Conservation (phyloP, 1,139 yeast species). For the Lodderomyces orthopsilosis region DNA sequence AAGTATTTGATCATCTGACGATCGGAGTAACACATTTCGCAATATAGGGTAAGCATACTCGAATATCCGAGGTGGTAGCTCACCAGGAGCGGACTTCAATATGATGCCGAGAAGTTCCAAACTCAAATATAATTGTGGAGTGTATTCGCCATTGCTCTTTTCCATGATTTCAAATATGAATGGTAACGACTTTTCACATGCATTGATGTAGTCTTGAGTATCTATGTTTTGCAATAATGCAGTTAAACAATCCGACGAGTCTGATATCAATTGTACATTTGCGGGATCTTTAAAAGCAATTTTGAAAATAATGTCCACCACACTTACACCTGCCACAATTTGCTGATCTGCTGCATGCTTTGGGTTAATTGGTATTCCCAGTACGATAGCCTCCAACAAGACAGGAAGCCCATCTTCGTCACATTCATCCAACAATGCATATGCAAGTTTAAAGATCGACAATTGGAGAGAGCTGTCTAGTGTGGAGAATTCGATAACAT, state of each 20-base stretch:
- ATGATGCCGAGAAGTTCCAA: conserved; percentile 65
- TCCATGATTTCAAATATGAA: conserved; percentile 39
- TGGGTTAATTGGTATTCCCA: conserved; percentile 48
- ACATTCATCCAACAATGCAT: conserved; percentile 55
- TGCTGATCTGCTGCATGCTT: conserved; percentile 30
- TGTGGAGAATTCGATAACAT: conserved; percentile 38
- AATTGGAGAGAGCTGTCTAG: conserved; percentile 22
- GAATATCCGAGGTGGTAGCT: conserved; percentile 50
- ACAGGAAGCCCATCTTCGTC: conserved; percentile 81
- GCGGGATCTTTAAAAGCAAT: conserved; percentile 75
- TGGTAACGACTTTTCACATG: conserved; percentile 55
- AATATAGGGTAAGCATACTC: conserved; percentile 50
- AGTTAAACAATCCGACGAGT: conserved; percentile 58
- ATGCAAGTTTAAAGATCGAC: conserved; percentile 27
- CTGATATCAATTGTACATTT: conserved; percentile 66
- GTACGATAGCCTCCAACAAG: conserved; percentile 66
- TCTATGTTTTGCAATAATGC: conserved; percentile 52
- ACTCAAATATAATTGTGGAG: conserved; percentile 62
- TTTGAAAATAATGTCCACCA: conserved; percentile 55
- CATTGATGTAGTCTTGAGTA: conserved; percentile 40
- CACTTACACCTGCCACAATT: conserved; percentile 19
- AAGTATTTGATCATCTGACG: conserved; percentile 75
- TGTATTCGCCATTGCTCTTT: conserved; percentile 33
- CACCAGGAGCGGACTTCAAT: conserved; percentile 38
- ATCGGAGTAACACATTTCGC: conserved; percentile 46